Evolutionary conservation across 2,329 filamentous ascomycete species (phyloP), one percentile per base, ranked within the genome.

Genomic region (Lachnum nothofagi): DNA sequence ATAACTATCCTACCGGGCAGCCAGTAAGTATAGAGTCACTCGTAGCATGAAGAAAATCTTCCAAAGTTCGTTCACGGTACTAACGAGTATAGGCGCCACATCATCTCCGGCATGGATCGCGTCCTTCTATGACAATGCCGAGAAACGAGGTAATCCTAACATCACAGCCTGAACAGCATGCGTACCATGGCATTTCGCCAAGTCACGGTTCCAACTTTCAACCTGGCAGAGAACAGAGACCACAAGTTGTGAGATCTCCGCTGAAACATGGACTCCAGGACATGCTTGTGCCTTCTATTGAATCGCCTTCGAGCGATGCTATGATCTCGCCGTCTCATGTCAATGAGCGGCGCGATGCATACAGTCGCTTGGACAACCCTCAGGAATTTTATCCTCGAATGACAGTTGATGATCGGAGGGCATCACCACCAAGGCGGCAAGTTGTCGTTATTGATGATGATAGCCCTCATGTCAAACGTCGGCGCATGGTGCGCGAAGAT

Each of bases 221-320:
- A 44, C 29, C 42, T 31, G 38, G 41, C 12, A 55, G 51, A 46
- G 56, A 60, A 16, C 50, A 53, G 42, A 55, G 53, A 51, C 53
- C 61, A 60, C 51, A 59, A 60, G 59, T 61, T 52, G 58, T 62
- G 55, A 59, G 57, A 37, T 56, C 59, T 51, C 52, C 59, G 41
- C 42, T 55, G 27, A 60, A 47, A 38, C 46, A 56, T 53, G 55
- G 55, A 35, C 53, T 62, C 3, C 59, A 66, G 57, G 63, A 66
- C 42, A 53, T 64, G 53, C 60, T 61, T 46, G 58, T 65, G 35
- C 59, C 60, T 51, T 66, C 63, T 16, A 64, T 66, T 60, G 63
- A 66, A 55, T 56, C 56, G 46, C 22, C 48, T 39, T 52, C 57
- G 56, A 58, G 54, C 53, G 56, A 63, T 56, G 33, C 42, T 27